phyloP scores from a whole-genome alignment of 163 green algal species.

The Chlorella variabilis region DNA sequence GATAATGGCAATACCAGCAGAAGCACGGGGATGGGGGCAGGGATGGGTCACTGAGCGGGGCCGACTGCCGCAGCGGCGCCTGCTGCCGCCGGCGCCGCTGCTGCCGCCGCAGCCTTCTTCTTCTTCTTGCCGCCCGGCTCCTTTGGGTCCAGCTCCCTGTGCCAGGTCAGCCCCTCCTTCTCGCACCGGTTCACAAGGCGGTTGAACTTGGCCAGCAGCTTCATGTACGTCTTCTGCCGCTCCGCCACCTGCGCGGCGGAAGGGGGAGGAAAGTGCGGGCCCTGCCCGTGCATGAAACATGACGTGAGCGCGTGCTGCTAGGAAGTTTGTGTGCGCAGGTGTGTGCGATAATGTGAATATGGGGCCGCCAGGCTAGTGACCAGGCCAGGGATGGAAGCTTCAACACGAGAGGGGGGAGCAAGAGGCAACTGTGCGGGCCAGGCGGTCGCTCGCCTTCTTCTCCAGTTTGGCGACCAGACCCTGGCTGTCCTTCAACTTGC shows the following conservation, averaged over 20 bases:
- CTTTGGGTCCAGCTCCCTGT: background rate
- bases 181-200: constrained; percentile 4
- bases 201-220: constrained; percentile 35
- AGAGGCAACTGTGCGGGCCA: background rate
- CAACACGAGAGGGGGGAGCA: background rate
- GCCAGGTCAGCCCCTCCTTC: background rate
- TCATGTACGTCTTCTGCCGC: background rate
- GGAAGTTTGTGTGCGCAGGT: too few species aligned
- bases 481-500: background rate
- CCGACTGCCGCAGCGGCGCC: too few species aligned
- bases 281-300: too few species aligned
- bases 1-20: too few species aligned
- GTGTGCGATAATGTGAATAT: too few species aligned
- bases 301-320: too few species aligned
- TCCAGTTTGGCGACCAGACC: background rate
- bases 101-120: background rate
- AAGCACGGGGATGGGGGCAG: too few species aligned
- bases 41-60: too few species aligned
- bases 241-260: background rate
- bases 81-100: too few species aligned
- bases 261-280: too few species aligned
- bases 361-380: too few species aligned
- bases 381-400: too few species aligned
- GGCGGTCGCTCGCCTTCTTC: background rate
- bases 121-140: background rate